Evolutionary conservation across 768 basidiomycete species (phyloP), one percentile per base, ranked within the genome.

Genomic region (Lactarius hatsudake): DNA sequence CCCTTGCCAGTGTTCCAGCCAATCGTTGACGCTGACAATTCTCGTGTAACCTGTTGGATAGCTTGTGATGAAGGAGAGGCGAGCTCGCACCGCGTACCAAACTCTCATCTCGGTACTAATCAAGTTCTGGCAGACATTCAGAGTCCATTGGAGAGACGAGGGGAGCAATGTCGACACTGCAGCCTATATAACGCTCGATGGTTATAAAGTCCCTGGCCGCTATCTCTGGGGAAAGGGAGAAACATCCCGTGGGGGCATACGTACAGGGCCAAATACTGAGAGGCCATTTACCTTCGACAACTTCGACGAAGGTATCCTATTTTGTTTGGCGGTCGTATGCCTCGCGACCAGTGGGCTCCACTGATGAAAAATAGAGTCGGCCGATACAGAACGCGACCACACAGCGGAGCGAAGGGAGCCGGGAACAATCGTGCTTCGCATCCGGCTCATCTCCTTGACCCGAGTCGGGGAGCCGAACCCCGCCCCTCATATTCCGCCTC

Each of bases 31-130:
- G 69, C 73, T 5, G 75, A 76, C 6, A 70, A 74, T 5, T 74
- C 83, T 66, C 79, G 78, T 10, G 81, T 87, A 9, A 84, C 84
- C 0, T 90, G 90, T 72, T 90, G 87, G 87, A 84, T 91, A 70
- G 83, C 86, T 8, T 83, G 88, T 64, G 80, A 84, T 59, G 78
- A 78, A 30, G 87, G 87, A 30, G 81, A 86, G 79, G 87, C 86
- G 65, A 3, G 77, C 53, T 18, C 32, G 26, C 55, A 3, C 17
- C 28, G 5, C 32, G 4, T 60, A 43, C 51, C 51, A 53, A 26
- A 18, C 58, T 26, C 28, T 18, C 5, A 8, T 26, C 43, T 48
- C n/a, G 13, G 5, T 13, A 9, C 17, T 36, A n/a, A 32, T 34
- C 45, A 15, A 13, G 28, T 15, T 15, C 40, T 17, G 32, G 43